Conservation (phyloP, 257 asterid species). For the Gentiana straminea region DNA sequence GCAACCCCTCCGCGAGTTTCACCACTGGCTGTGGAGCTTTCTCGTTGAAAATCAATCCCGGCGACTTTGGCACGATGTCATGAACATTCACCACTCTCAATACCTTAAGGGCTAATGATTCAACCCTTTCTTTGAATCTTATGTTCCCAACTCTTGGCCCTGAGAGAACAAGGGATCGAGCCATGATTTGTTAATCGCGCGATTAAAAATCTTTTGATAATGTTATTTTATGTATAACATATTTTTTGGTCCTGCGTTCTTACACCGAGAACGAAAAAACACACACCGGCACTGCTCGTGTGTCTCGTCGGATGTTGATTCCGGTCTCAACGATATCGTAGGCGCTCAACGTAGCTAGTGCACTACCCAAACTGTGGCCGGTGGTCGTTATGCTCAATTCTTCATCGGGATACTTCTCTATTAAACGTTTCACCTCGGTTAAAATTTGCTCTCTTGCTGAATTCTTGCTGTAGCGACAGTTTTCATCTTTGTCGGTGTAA, state of each 20-base stretch:
- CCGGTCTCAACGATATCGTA: slow-evolving; percentile 23
- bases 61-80: slow-evolving; percentile 36
- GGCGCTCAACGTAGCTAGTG: slow-evolving; percentile 20
- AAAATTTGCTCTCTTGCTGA: slow-evolving; percentile 23
- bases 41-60: slow-evolving; percentile 40
- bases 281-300: slow-evolving; percentile 18
- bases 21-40: slow-evolving; percentile 12
- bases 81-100: slow-evolving; percentile 41
- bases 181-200: too few relatives aligned
- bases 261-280: slow-evolving; percentile 26
- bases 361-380: slow-evolving; percentile 24
- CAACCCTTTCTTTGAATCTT: slow-evolving; percentile 29
- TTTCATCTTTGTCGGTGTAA: slow-evolving; percentile 16
- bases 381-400: slow-evolving; percentile 20
- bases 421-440: slow-evolving; percentile 15
- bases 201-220: too few relatives aligned
- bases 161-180: too few relatives aligned
- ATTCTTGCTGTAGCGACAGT: slow-evolving; percentile 18
- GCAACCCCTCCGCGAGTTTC: slow-evolving; percentile 23
- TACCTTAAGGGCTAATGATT: slow-evolving; percentile 34
- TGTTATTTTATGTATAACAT: too few relatives aligned
- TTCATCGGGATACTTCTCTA: slow-evolving; percentile 12
- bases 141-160: slow-evolving; percentile 53
- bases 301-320: slow-evolving; percentile 1
- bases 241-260: too few relatives aligned